Evolutionary conservation across 192 early-diverging fungal genomes (phyloP).

Genomic region (Phycomyces blakesleeanus): DNA sequence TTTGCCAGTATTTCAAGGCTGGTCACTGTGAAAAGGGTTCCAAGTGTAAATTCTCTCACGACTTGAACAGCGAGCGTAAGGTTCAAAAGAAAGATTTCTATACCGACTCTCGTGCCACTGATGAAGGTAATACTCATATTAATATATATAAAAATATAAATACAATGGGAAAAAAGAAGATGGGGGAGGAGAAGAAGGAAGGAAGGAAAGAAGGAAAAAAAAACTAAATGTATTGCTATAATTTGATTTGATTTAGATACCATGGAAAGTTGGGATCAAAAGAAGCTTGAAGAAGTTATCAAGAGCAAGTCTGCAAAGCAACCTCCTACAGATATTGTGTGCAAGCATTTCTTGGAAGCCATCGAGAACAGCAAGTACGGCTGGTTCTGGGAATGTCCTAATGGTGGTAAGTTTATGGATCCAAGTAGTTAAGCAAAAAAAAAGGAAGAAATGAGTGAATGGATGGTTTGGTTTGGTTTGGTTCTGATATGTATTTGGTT

Average conservation of each 20-base stretch:
- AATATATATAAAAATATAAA: neutral
- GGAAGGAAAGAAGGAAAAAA: slow-evolving; percentile 39
- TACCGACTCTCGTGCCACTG: slow-evolving; percentile 72
- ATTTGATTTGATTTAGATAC: slow-evolving; percentile 52
- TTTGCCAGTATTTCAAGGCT: slow-evolving; percentile 90
- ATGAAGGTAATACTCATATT: slow-evolving; percentile 39
- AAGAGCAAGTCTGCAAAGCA: slow-evolving; percentile 79
- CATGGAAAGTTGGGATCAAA: slow-evolving; percentile 96
- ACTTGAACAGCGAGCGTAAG: slow-evolving; percentile 86
- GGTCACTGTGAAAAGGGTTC: slow-evolving; percentile 87
- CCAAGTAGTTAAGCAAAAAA: neutral
- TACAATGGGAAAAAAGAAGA: too few species aligned
- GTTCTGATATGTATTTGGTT: neutral
- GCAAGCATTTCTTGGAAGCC: slow-evolving; percentile 97
- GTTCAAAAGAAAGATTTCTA: slow-evolving; percentile 90
- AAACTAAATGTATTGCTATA: neutral
- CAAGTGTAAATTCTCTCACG: slow-evolving; percentile 98
- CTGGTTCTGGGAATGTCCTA: slow-evolving; percentile 99
- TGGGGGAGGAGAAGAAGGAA: too few species aligned
- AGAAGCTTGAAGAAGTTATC: slow-evolving; percentile 87
- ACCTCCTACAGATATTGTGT: slow-evolving; percentile 95
- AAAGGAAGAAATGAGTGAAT: neutral
- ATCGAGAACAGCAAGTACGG: slow-evolving; percentile 95
- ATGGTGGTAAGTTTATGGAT: slow-evolving; percentile 61
- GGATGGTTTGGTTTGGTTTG: neutral